A percentile compares a stretch with the other conserved stretches of the same genome.
These are phyloP conservation scores for Cyclotella choctawhatcheeana DNA, from an alignment of 108 stramenopile species.

Conservation along the genomic window DNA sequence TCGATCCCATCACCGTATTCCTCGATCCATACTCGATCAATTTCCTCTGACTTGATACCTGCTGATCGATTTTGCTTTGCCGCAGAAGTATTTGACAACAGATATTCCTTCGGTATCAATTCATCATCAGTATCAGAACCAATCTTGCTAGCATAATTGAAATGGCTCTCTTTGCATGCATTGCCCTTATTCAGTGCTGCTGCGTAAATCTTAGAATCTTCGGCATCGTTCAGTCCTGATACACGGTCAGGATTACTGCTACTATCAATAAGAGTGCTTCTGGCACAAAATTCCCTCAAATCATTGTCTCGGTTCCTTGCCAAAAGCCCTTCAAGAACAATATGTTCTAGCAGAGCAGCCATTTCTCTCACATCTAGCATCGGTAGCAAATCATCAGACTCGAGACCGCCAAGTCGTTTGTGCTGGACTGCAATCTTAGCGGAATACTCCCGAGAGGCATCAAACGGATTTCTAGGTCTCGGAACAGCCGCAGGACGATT, in stretches of 20 bases:
- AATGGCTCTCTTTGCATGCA: neutral
- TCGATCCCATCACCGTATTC: conserved; percentile 40
- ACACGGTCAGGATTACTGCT: neutral
- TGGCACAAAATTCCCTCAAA: conserved; percentile 14
- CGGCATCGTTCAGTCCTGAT: too few relatives aligned
- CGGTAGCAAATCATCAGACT: neutral
- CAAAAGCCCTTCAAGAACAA: conserved; percentile 13
- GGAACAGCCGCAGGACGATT: too few relatives aligned
- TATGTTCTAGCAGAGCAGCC: conserved; percentile 18
- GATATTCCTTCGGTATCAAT: conserved; percentile 10
- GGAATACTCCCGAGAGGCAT: too few relatives aligned
- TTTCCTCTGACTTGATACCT: neutral
- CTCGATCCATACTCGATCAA: conserved; percentile 30
- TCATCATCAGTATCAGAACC: conserved; percentile 4
- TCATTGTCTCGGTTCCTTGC: conserved; percentile 15
- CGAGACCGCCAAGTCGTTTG: neutral
- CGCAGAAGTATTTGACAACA: neutral
- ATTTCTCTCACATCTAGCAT: neutral
- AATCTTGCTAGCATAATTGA: neutral
- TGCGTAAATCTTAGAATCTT: neutral
- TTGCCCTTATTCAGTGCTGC: neutral
- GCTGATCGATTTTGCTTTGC: neutral
- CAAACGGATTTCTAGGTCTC: too few relatives aligned
- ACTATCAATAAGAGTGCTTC: neutral
- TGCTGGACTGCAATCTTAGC: neutral